Base-by-base conservation (phyloP, 805 yeast genomes). In the Zygosaccharomyces siamensis region DNA sequence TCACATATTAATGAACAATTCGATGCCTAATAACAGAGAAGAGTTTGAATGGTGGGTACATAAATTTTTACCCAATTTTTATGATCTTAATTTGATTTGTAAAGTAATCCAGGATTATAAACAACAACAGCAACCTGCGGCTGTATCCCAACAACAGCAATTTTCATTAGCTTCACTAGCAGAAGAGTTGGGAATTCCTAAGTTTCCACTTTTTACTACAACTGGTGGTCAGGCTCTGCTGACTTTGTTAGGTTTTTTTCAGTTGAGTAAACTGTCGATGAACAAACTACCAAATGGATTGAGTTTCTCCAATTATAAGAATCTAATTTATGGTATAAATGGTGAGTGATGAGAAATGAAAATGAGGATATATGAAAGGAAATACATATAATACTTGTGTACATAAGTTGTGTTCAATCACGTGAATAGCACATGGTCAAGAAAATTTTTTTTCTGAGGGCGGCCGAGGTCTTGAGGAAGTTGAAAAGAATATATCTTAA, bases 21-120 rank as follows among this genome's bases (percentile, higher is more conserved):
- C 75, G 43, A 84, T 92, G 75, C 98, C 98, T 0, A 78, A 77
- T 26, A 86, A 83, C 55, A 90, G 86, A 63, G 78, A 79, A 36
- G 96, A 84, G 32, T 92, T 89, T 60, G 75, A 82, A 52, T 73
- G 80, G 74, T 81, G 89, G 77, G 73, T 89, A 37, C 66, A 75
- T 33, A 73, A 79, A 43, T 88, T 79, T 66, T 88, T 93, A 73
- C 96, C 97, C 16, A 81, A 78, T 49, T 78, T 86, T 45, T 89
- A 79, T 67, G 99, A 92, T 63, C 78, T 93, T 61, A 93, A 92
- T 65, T 72, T 71, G 26, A 64, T 80, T 23, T 66, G 70, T 46
- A 68, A 71, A 51, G 58, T 63, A 12, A 54, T 66, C 38, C 58
- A 61, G 43, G 64, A 64, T 48, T 57, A 57, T 12, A 60, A 58